Percentiles rank a stretch among this genome's conserved stretches.
Evolutionary conservation across 208 protist species (phyloP).

Genomic region (Wallacemonas sp.): DNA sequence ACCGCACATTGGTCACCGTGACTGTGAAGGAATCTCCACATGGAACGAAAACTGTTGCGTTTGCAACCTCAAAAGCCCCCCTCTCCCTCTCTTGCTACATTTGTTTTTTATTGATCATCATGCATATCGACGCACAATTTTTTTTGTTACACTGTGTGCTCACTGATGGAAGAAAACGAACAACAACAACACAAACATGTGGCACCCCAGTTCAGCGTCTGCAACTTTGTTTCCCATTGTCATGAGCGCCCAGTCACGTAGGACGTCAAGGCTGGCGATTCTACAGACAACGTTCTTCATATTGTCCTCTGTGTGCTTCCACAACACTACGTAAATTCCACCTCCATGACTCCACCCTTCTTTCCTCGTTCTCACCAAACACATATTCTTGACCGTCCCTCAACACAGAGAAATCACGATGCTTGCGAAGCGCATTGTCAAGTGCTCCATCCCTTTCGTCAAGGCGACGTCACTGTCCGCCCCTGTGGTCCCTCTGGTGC

Average conservation of each 20-base stretch:
- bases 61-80: conserved; percentile 2
- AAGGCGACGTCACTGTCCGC: conserved; percentile 57
- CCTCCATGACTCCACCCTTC: too few species aligned
- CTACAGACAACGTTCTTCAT: too few species aligned
- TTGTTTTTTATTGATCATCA: conserved; percentile 22
- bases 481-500: conserved; percentile 19
- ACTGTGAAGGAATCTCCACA: background rate
- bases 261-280: too few species aligned
- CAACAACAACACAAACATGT: background rate
- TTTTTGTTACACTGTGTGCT: background rate
- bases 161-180: conserved; percentile 1
- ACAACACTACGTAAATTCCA: too few species aligned
- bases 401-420: background rate
- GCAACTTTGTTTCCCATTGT: too few species aligned
- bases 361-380: too few species aligned
- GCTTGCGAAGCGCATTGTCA: conserved; percentile 20
- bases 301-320: too few species aligned
- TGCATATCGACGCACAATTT: too few species aligned
- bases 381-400: too few species aligned
- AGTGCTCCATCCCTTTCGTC: conserved; percentile 45
- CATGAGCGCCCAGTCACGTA: too few species aligned
- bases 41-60: background rate
- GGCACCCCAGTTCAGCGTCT: background rate
- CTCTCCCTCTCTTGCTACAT: conserved; percentile 2
- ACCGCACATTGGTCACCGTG: too few species aligned